Conservation (phyloP, 495 filamentous ascomycete genomes). For the Xylaria scruposa region DNA sequence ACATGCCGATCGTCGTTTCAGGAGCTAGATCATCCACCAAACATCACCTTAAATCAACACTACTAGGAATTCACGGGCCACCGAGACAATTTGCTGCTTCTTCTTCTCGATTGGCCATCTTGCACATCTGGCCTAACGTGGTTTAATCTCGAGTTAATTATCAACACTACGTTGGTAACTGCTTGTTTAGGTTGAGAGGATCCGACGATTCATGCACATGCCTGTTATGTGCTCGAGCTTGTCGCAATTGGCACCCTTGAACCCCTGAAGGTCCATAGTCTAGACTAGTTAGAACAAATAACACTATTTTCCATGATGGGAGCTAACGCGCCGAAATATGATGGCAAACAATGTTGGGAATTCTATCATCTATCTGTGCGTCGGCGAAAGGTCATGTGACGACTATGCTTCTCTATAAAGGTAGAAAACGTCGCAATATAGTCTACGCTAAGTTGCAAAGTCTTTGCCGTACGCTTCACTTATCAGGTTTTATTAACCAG, state of each 20-base stretch:
- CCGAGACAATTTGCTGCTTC: neutral
- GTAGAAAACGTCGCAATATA: neutral
- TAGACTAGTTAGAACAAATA: neutral
- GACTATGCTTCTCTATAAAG: neutral
- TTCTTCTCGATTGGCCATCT: neutral
- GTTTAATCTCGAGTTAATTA: neutral
- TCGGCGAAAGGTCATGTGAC: neutral
- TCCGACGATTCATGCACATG: conserved; percentile 5
- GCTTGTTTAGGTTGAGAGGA: neutral
- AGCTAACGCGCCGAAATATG: neutral
- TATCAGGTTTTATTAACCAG: neutral
- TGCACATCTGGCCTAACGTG: neutral
- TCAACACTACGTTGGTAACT: conserved; percentile 4
- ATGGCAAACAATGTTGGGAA: neutral
- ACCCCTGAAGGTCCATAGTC: neutral
- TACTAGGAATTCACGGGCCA: neutral
- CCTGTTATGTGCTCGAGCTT: neutral
- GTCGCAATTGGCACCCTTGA: neutral
- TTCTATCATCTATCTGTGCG: neutral
- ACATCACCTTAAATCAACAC: conserved; percentile 2
- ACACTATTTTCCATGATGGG: neutral
- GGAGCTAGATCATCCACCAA: conserved; percentile 21
- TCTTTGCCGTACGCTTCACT: neutral
- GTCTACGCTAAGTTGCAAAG: neutral
- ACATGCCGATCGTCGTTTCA: conserved; percentile 25